Base-by-base conservation (phyloP, 2,329 filamentous ascomycete species). In the Penicillium sp. region DNA sequence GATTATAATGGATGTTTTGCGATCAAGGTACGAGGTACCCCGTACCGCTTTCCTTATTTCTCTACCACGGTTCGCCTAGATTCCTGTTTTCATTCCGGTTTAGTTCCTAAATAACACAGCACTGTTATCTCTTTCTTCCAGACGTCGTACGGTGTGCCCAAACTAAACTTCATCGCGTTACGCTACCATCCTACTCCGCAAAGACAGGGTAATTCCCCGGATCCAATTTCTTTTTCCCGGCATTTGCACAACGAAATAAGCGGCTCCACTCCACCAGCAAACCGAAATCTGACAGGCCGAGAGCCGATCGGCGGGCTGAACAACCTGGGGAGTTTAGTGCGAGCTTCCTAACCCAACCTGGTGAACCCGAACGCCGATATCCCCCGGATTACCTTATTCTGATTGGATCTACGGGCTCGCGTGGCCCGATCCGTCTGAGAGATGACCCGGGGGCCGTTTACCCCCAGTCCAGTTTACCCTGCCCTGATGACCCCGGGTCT, bases 321-420 rank as follows among this genome's bases (percentile, higher is more conserved):
- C 46, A 52, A 25, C 46, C 54, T 51, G 48, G 49, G 49, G 50
- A 8, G n/a, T 18, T 37, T 37, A 37, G 33, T 37, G 33, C 8
- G 33, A 33, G 4, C 35, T 20, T 41, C 45, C 60, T 62, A 62
- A 60, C 58, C 55, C 33, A 41, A 53, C 53, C 37, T 58, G 58
- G 60, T 42, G 60, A 62, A 58, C 48, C 59, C 59, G 59, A 51
- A 46, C 25, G 26, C 42, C 37, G 37, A 35, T 49, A 14, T 22
- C 25, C 46, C 22, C 46, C 46, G 48, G 40, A 8, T 33, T 51
- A 42, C 49, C 26, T 11, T 4, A 26, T 44, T 42, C 27, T 51
- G 49, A 51, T 51, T 51, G 49, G 49, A 35, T 44, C 9, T 25
- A 51, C 48, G 35, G 27, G 14, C 49, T 60, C 56, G 58, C 56